Conservation (phyloP, 1,284 basidiomycete genomes). For the Ustilago esculenta region DNA sequence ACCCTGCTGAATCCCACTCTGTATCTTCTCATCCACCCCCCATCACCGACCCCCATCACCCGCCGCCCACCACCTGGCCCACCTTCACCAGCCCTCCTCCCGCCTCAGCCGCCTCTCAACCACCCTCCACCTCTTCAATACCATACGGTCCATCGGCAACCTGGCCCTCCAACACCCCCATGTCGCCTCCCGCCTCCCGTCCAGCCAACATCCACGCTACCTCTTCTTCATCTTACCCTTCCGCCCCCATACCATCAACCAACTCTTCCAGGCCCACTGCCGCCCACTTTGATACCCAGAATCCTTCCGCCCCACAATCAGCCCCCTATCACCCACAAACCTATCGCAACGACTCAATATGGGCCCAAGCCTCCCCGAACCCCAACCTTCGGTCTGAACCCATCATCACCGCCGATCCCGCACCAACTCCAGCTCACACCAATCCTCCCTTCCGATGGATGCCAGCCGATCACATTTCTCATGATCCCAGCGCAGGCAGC, state of each 20-base stretch:
- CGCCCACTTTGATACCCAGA: neutral
- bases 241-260: neutral
- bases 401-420: neutral
- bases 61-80: slow-evolving; percentile 11
- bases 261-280: neutral
- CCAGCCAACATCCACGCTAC: slow-evolving; percentile 4
- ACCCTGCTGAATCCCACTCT: neutral
- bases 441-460: slow-evolving; percentile 28
- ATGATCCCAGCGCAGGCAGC: slow-evolving; percentile 21
- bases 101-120: neutral
- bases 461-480: slow-evolving; percentile 10
- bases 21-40: neutral
- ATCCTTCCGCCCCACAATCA: neutral
- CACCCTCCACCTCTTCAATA: neutral
- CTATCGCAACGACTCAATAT: slow-evolving; percentile 19
- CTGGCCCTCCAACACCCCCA: slow-evolving; percentile 19
- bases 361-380: slow-evolving; percentile 8
- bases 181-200: slow-evolving; percentile 23
- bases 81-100: slow-evolving; percentile 1
- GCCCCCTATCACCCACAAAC: slow-evolving; percentile 5
- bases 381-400: slow-evolving; percentile 3
- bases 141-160: slow-evolving; percentile 2
- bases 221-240: slow-evolving; percentile 5
- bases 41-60: slow-evolving; percentile 3
- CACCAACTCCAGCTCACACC: neutral